These are phyloP conservation scores for Piper betle DNA, from an alignment of 164 flowering plant species.

Conservation along the genomic window DNA sequence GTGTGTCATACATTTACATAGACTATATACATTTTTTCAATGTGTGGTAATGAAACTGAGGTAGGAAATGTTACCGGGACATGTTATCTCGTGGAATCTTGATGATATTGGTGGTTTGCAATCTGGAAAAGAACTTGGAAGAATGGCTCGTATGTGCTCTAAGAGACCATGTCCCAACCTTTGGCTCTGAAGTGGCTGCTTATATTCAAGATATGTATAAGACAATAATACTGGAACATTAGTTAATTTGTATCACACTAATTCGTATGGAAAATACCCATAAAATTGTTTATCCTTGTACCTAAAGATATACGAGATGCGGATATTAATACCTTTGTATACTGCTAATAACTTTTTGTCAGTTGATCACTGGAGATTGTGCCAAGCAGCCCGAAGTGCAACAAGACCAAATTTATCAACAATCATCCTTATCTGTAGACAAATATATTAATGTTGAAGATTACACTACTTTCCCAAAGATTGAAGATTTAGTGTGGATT, in stretches of 20 bases:
- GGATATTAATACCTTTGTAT: conserved; percentile 65
- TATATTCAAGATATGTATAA: background rate
- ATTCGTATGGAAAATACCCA: too few relatives aligned
- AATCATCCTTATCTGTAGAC: conserved; percentile 55
- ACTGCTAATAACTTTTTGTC: conserved; percentile 59
- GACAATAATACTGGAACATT: too few relatives aligned
- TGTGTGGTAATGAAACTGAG: background rate
- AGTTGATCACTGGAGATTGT: conserved; percentile 51
- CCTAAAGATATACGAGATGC: too few relatives aligned
- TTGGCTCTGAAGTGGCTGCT: conserved; percentile 74
- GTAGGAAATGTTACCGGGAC: conserved; percentile 51
- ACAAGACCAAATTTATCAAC: conserved; percentile 70
- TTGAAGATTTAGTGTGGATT: background rate
- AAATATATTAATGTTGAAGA: too few relatives aligned
- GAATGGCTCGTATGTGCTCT: conserved; percentile 53
- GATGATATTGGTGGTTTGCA: conserved; percentile 37
- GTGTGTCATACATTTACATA: too few relatives aligned
- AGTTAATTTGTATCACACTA: too few relatives aligned
- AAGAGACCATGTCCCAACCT: conserved; percentile 77
- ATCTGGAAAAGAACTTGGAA: conserved; percentile 36
- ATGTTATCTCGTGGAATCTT: conserved; percentile 63
- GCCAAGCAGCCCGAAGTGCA: conserved; percentile 62
- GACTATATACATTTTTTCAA: too few relatives aligned
- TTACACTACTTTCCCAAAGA: too few relatives aligned
- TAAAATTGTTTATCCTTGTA: too few relatives aligned